A percentile compares a stretch with the other conserved stretches of the same genome.
phyloP scores from a whole-genome alignment of 2,329 filamentous ascomycete species.

The Colletotrichum sp. region DNA sequence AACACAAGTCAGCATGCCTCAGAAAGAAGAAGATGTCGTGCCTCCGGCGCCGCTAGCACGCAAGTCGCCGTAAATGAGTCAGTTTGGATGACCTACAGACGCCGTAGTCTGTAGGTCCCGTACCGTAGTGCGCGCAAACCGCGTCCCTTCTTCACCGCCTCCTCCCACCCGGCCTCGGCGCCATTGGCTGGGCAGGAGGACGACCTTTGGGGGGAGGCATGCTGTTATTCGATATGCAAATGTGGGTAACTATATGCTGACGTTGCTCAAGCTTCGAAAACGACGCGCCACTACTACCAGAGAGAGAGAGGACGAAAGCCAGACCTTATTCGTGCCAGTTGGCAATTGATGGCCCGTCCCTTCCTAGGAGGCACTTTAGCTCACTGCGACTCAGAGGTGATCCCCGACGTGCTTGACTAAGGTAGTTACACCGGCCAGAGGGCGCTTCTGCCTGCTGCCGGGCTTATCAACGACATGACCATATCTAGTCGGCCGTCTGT shows the following conservation, averaged over 20 bases:
- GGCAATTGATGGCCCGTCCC: not conserved
- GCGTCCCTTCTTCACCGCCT: constrained; percentile 9
- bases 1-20: not conserved
- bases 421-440: not conserved
- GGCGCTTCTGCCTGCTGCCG: not conserved
- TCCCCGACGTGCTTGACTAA: not conserved
- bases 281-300: not conserved
- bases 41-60: not conserved
- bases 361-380: not conserved
- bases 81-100: constrained; percentile 1
- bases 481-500: not conserved
- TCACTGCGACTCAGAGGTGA: not conserved
- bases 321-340: not conserved
- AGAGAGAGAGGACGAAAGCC: not conserved
- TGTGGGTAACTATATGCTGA: constrained; percentile 13
- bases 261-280: not conserved
- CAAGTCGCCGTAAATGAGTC: constrained; percentile 14
- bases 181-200: constrained; percentile 4
- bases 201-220: not conserved
- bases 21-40: not conserved
- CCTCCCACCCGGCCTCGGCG: not conserved
- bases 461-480: not conserved
- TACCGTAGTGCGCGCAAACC: not conserved
- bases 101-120: not conserved
- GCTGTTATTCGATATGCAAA: not conserved